Base-by-base conservation (phyloP, 192 early-diverging fungal genomes). In the Podila horticola region DNA sequence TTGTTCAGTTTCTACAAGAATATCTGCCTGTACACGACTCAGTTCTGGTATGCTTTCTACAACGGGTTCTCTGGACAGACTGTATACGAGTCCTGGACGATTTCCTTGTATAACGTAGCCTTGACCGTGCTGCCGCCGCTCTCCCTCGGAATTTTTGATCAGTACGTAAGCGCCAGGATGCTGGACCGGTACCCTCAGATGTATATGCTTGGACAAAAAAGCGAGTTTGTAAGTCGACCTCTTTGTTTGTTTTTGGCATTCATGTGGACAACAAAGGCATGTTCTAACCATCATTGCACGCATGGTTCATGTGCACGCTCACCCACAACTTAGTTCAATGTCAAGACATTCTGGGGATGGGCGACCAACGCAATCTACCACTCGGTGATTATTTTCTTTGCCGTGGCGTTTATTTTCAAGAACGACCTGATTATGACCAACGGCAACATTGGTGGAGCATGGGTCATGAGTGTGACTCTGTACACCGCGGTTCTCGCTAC, bases 1-100 rank as follows among this genome's bases (percentile, higher is more conserved):
- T 87, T 99, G 67, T 99, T 94, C 86, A 96, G 94, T 69, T 99
- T 99, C 86, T 99, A 99, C 90, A 99, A 99, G 87, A 99, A 99
- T 83, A 97, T 99, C 66, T 94, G 97, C 33, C 88, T 99, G 71
- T 99, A 98, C 86, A 88, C 97, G 76, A 99, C 97, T 55, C 98
- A 99, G 88, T 94, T 99, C 72, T 99, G 98, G 98, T 93, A 86
- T 84, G 92, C 97, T 4, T 90, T 95, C 72, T 96, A 95, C 85
- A 98, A 97, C 75, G 94, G 95, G 8, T 98, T 97, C 71, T 98
- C 97, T 31, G 98, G 98, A 12, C 91, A 97, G 87, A 98, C 97
- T 20, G 83, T 99, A 8, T 99, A 97, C 84, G 98, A 99, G 84
- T 96, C 97, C 66, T 99, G 98, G 98, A 97, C 96, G 0, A 93